Conservation (phyloP, 495 filamentous ascomycete genomes). For the Bacidia gigantensis region DNA sequence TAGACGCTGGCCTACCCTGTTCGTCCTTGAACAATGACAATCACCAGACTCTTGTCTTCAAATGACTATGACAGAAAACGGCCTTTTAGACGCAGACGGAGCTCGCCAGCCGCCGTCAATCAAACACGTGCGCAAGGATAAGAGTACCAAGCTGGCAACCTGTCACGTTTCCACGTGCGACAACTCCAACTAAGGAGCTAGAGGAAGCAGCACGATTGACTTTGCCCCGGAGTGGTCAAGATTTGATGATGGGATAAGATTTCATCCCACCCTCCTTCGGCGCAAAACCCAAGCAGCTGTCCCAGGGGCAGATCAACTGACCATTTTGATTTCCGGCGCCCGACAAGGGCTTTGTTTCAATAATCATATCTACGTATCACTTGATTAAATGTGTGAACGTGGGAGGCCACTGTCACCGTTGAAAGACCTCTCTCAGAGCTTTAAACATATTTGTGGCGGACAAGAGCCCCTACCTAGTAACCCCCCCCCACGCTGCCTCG, state of each 20-base stretch:
- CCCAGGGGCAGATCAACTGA: neutral
- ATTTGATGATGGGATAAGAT: neutral
- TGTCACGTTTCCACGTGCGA: too few relatives aligned
- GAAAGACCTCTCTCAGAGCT: too few relatives aligned
- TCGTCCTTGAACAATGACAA: too few relatives aligned
- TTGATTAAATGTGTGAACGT: neutral
- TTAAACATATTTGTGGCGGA: neutral
- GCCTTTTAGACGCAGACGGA: too few relatives aligned
- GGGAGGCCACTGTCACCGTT: too few relatives aligned
- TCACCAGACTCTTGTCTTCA: too few relatives aligned
- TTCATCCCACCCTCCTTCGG: neutral
- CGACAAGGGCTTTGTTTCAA: neutral
- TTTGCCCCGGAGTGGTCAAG: neutral
- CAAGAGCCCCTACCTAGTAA: neutral
- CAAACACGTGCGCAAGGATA: too few relatives aligned
- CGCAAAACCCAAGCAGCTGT: neutral
- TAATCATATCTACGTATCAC: neutral
- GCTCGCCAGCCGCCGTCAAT: too few relatives aligned
- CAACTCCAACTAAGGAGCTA: too few relatives aligned
- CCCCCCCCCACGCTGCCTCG: neutral
- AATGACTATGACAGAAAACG: too few relatives aligned
- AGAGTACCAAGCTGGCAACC: too few relatives aligned
- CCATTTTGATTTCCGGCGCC: neutral
- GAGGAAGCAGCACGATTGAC: neutral
- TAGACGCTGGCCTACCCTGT: too few relatives aligned